Evolutionary conservation across 176 grass and related monocot species (phyloP), one percentile per base, ranked within the genome.

Genomic region (Secale cereale): DNA sequence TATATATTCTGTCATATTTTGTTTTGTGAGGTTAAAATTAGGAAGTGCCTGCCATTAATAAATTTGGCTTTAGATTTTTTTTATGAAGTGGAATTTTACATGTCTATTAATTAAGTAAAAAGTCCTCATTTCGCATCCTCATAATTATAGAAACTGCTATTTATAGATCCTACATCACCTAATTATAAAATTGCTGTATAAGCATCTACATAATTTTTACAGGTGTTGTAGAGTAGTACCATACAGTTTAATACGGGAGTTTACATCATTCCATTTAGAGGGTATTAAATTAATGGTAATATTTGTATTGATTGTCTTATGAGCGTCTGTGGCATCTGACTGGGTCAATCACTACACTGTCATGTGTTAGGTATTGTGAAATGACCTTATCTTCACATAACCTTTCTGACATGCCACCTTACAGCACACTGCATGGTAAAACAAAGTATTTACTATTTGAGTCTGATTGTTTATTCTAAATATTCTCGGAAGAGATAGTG

Each of bases 51-150:
- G 19, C 39, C 25, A 59, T 69, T 56, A 88, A 69, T 10, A 61
- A 52, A 70, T 50, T 79, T 72, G 43, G 43, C n/a, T 43, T 52
- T 78, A 83, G 39, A 88, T 63, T 37, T 52, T 61, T 82, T 84
- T 77, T 57, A 68, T 10, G 36, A 74, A 70, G n/a, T 29, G 59
- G 29, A 25, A 82, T 50, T 76, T 77, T 60, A 28, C 70, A 84
- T 43, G 67, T 78, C 29, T 77, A 76, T 57, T 65, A 59, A 16
- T n/a, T 7, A 57, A 78, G 19, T 74, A 74, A 28, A 46, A 74
- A 85, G 65, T 78, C 26, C 65, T 61, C 54, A 74, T 61, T 29
- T 40, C 29, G 9, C 66, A 27, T 82, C 50, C 50, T 26, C 67
- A 59, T 82, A 27, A 54, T 70, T 72, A 41, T 64, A 64, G 35